Evolutionary conservation across 164 flowering plant genomes (phyloP), one percentile per base, ranked within the genome.

Genomic region (Litsea cubeba): DNA sequence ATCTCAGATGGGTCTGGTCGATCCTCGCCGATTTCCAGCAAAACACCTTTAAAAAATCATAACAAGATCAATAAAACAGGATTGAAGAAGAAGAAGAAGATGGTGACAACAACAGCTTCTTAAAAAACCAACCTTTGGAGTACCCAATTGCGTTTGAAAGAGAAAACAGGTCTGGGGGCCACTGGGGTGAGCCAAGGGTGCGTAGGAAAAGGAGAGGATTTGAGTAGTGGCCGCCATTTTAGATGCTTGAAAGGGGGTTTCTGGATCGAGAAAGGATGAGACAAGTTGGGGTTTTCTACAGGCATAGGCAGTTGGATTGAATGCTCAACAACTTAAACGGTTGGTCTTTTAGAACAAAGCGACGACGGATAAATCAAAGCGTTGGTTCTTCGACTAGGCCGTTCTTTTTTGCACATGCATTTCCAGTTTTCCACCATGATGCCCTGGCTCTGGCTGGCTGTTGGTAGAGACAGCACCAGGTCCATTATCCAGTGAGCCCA

Each of bases 1-100:
- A 69, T 79, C 82, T 81, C 35, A 82, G 72, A 71, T 79, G 84
- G 84, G 79, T 75, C 58, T 76, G 76, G 71, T 82, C 82, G 72
- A 62, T 70, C 78, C 74, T 79, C 22, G 75, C 65, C 49, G 71
- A 60, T 70, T 81, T 85, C 79, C 69, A 30, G 46, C 79, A 80
- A 82, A 71, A 78, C 83, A 88, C 79, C 90, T 90, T 82, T 80
- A 75, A n/a, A 76, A 66, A 25, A 18, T 5, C 18, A 28, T 4
- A n/a, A 79, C 50, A 28, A 26, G 40, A 10, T 62, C 30, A 57
- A 28, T 22, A 24, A 25, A 63, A 63, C 69, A 15, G 20, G 40
- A 28, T 3, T 2, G 5, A 65, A 25, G 30, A 32, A 12, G 15
- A 30, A 30, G 2, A 26, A 66, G n/a, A 66, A 15, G 35, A 20